These are phyloP conservation scores for Lodderomyces pseudojiufengensis DNA, from an alignment of 1,139 yeast genomes.

Conservation along the genomic window DNA sequence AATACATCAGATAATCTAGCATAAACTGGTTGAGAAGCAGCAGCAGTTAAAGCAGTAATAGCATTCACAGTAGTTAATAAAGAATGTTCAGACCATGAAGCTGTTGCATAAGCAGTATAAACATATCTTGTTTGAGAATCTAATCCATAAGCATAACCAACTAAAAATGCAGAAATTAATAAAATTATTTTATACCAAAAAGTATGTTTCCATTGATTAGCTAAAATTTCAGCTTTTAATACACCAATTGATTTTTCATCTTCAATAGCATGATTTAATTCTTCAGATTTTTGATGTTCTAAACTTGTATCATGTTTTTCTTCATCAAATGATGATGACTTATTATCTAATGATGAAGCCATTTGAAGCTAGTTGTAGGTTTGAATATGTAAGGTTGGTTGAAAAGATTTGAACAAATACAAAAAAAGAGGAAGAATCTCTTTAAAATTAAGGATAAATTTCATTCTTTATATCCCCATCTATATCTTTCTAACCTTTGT, in stretches of 20 bases:
- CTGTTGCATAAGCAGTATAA: constrained; percentile 52
- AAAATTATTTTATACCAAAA: constrained; percentile 30
- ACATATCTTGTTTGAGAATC: constrained; percentile 53
- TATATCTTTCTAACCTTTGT: too few species aligned
- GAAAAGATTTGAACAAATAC: background rate
- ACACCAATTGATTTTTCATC: constrained; percentile 28
- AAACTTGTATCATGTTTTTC: background rate
- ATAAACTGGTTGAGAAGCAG: constrained; percentile 67
- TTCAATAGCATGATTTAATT: constrained; percentile 7
- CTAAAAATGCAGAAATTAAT: constrained; percentile 51
- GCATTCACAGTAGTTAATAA: constrained; percentile 63
- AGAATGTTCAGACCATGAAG: constrained; percentile 55
- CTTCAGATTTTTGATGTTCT: background rate
- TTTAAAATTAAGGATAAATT: too few species aligned
- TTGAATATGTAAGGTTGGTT: too few species aligned
- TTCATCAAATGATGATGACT: constrained; percentile 4
- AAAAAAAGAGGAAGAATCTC: too few species aligned
- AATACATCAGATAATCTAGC: constrained; percentile 70
- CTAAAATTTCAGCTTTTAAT: constrained; percentile 31
- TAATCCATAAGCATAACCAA: constrained; percentile 66
- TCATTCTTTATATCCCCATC: too few species aligned
- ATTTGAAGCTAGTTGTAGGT: background rate
- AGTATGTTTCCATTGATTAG: constrained; percentile 23
- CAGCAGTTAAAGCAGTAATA: constrained; percentile 60
- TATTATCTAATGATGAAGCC: constrained; percentile 1